Evolutionary conservation across 139 green algal species (phyloP).

Genomic region (Chlamydomonas sphaeroides): DNA sequence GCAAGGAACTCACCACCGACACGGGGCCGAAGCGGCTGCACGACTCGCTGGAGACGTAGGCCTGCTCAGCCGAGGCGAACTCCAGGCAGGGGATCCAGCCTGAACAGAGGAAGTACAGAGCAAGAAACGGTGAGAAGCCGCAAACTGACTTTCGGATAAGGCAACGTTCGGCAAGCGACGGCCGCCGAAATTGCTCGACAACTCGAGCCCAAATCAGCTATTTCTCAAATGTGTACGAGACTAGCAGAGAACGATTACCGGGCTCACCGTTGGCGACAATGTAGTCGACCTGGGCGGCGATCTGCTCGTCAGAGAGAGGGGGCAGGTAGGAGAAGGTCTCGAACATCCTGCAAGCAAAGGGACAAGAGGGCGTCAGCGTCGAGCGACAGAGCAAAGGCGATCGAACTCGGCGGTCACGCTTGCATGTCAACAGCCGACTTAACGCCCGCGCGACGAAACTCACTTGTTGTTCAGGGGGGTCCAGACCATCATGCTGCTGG

Average conservation of each 20-base stretch:
- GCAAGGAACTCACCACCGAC: slow-evolving; percentile 67
- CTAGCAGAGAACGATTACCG: too few relatives aligned
- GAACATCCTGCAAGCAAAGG: slow-evolving; percentile 81
- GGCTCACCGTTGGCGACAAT: slow-evolving; percentile 84
- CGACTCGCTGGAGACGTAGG: slow-evolving; percentile 75
- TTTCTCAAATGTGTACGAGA: too few relatives aligned
- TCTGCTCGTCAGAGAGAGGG: slow-evolving; percentile 87
- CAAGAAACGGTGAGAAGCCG: too few relatives aligned
- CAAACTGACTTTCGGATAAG: too few relatives aligned
- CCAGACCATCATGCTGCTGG: slow-evolving; percentile 77
- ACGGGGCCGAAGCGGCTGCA: slow-evolving; percentile 72
- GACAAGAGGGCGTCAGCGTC: too few relatives aligned
- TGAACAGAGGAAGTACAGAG: background rate
- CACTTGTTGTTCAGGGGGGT: slow-evolving; percentile 87
- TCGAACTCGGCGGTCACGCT: too few relatives aligned
- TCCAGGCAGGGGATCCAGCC: slow-evolving; percentile 92
- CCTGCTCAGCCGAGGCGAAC: slow-evolving; percentile 83
- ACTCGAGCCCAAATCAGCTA: too few relatives aligned
- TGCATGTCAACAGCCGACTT: too few relatives aligned
- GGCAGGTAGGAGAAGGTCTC: slow-evolving; percentile 99
- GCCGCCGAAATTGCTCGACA: too few relatives aligned
- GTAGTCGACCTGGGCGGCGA: slow-evolving; percentile 96
- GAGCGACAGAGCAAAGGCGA: background rate
- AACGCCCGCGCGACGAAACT: slow-evolving; percentile 27
- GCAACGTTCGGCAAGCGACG: too few relatives aligned